A percentile compares a stretch with the other conserved stretches of the same genome.
Conservation (phyloP, 352 stramenopile species). For the Globisporangium apiculatum region DNA sequence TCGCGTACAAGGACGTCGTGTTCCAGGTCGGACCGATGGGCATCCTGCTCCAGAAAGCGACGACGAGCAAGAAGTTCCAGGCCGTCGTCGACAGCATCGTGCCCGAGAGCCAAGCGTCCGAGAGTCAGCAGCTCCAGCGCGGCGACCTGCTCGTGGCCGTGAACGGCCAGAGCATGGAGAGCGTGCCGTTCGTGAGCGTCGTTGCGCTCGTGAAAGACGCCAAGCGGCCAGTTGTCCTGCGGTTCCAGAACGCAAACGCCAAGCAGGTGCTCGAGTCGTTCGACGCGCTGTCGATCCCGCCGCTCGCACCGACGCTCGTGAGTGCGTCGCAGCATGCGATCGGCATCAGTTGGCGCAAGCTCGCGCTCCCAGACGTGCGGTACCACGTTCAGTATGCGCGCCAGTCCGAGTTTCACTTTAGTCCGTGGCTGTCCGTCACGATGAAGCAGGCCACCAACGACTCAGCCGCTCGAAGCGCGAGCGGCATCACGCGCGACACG, state of each 20-base stretch:
- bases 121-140: conserved; percentile 50
- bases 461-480: conserved; percentile 29
- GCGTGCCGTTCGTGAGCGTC: conserved; percentile 57
- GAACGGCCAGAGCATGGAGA: conserved; percentile 59
- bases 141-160: conserved; percentile 74
- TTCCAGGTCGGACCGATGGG: conserved; percentile 65
- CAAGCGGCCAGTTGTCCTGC: conserved; percentile 51
- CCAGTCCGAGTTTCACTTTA: conserved; percentile 52
- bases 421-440: conserved; percentile 38
- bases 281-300: conserved; percentile 49
- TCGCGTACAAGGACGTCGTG: conserved; percentile 54
- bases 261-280: conserved; percentile 40
- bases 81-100: conserved; percentile 79
- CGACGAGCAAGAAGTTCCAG: conserved; percentile 54
- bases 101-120: conserved; percentile 67
- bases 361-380: conserved; percentile 18
- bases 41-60: conserved; percentile 73
- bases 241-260: conserved; percentile 53
- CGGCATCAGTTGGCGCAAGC: conserved; percentile 56
- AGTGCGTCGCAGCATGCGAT: conserved; percentile 52
- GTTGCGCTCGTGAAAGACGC: conserved; percentile 77
- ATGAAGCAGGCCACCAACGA: conserved; percentile 41
- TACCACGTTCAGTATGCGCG: conserved; percentile 67
- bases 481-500: conserved; percentile 36
- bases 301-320: conserved; percentile 55